Percentiles rank a stretch among this genome's conserved stretches.
These are phyloP conservation scores for Rubroboletus pulcherrimus DNA, from an alignment of 768 basidiomycete genomes.

Conservation along the genomic window DNA sequence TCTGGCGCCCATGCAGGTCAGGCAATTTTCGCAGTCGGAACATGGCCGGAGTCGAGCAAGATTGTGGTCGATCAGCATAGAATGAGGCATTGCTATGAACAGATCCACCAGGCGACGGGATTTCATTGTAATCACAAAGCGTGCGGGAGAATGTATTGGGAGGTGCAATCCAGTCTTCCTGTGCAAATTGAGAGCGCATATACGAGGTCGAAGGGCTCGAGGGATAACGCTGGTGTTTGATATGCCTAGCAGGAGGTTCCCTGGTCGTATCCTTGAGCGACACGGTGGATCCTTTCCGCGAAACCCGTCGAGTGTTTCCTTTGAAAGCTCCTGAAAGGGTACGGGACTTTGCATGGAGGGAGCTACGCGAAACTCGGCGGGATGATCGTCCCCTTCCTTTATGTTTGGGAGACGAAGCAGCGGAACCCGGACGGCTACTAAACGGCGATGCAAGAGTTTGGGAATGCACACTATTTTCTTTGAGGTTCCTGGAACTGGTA, in stretches of 20 bases:
- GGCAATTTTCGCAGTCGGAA: slow-evolving; percentile 1
- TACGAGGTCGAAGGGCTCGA: slow-evolving; percentile 24
- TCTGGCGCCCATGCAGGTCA: background rate
- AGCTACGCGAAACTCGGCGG: slow-evolving; percentile 15
- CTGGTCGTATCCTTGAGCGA: slow-evolving; percentile 17
- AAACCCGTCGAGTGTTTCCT: slow-evolving; percentile 14
- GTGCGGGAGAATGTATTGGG: slow-evolving; percentile 5
- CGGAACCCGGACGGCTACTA: slow-evolving; percentile 42
- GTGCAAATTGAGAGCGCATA: slow-evolving; percentile 24
- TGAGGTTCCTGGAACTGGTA: slow-evolving; percentile 39
- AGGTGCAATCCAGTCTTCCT: slow-evolving; percentile 13
- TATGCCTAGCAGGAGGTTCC: slow-evolving; percentile 8
- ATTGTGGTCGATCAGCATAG: slow-evolving; percentile 21
- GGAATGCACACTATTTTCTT: slow-evolving; percentile 33
- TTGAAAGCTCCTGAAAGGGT: slow-evolving; percentile 34
- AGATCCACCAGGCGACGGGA: background rate
- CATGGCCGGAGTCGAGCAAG: slow-evolving; percentile 25
- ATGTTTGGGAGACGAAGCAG: slow-evolving; percentile 34
- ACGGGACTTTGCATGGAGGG: slow-evolving; percentile 35
- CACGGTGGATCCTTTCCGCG: slow-evolving; percentile 14
- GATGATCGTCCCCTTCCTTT: slow-evolving; percentile 10
- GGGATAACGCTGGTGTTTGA: slow-evolving; percentile 17
- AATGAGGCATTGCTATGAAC: slow-evolving; percentile 15
- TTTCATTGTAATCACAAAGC: background rate
- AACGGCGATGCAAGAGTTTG: slow-evolving; percentile 43